These are phyloP conservation scores for Pseudogymnoascus sp. DNA, from an alignment of 2,329 filamentous ascomycete genomes.

Conservation along the genomic window DNA sequence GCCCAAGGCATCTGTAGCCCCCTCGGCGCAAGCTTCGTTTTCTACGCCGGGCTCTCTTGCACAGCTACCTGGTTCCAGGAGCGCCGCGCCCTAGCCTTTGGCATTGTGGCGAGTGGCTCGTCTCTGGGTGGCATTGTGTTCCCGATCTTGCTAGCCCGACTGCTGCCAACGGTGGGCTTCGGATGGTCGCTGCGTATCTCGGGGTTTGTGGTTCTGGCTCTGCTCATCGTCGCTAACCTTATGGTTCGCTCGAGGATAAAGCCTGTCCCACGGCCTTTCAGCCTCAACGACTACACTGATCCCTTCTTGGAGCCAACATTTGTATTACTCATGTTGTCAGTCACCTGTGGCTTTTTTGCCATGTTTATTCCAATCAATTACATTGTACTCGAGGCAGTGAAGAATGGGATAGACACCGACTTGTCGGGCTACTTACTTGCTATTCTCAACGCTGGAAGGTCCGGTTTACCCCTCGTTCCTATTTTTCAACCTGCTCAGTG, in stretches of 20 bases:
- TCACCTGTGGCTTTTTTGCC: slow-evolving; percentile 37
- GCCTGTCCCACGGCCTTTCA: slow-evolving; percentile 2
- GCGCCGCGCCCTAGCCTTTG: slow-evolving; percentile 38
- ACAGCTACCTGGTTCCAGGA: slow-evolving; percentile 40
- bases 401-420: slow-evolving; percentile 36
- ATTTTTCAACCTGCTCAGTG: not conserved
- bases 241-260: slow-evolving; percentile 27
- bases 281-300: slow-evolving; percentile 28
- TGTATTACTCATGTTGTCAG: slow-evolving; percentile 28
- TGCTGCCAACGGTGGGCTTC: slow-evolving; percentile 45
- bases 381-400: slow-evolving; percentile 32
- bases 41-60: slow-evolving; percentile 28
- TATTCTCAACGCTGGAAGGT: slow-evolving; percentile 39
- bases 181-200: slow-evolving; percentile 48
- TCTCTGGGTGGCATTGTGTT: slow-evolving; percentile 48
- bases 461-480: not conserved
- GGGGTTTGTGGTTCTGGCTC: slow-evolving; percentile 42
- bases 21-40: slow-evolving; percentile 31
- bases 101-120: slow-evolving; percentile 39
- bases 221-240: slow-evolving; percentile 28
- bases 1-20: slow-evolving; percentile 33
- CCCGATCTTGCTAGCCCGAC: slow-evolving; percentile 45
- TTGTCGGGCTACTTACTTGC: slow-evolving; percentile 44
- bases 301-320: slow-evolving; percentile 28
- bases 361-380: slow-evolving; percentile 34